Evolutionary conservation across 495 filamentous ascomycete species (phyloP), one percentile per base, ranked within the genome.

Genomic region (Clavariopsis aquatica): DNA sequence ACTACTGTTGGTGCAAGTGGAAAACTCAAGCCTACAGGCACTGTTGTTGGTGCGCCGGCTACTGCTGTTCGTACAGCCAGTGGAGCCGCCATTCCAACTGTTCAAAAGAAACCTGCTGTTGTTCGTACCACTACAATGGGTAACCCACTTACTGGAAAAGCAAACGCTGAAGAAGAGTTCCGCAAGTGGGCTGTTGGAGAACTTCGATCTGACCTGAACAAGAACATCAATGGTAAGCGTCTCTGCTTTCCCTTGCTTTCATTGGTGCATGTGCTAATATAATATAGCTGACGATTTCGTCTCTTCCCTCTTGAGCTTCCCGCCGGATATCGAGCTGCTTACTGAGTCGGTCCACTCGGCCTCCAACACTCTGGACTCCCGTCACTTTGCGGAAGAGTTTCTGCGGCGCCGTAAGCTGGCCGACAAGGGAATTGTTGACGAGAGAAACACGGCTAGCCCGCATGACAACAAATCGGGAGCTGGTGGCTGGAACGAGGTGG

Each of bases 1-100:
- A 93, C 92, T 31, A 98, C 93, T 0, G 94, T 98, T 46, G 95
- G 95, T n/a, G 91, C 93, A 15, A 85, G 91, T 60, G 94, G 94
- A 5, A 98, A 96, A 78, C 82, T 88, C 31, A 98, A 96, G 80
- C 81, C 85, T 15, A 80, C 81, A n/a, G 78, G 80, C 17, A 77
- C 83, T 52, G 71, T 80, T 20, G 64, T 71, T 27, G 67, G 74
- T 20, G 73, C 75, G 5, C 76, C 80, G 9, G 82, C 85, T 29
- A 80, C 38, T n/a, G 38, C 2, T 43, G 84, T 88, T 13, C 79
- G 87, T 2, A 76, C 81, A 15, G 75, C 67, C 63, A 73, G 72
- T 34, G 64, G 63, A 38, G 47, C 57, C 13, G 64, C 76, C 31
- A 70, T 73, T 72, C 78, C 81, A 3, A 71, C 75, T 15, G 61